A percentile compares a stretch with the other conserved stretches of the same genome.
These are phyloP conservation scores for Cerrena zonata DNA, from an alignment of 1,284 basidiomycete genomes.

Conservation along the genomic window DNA sequence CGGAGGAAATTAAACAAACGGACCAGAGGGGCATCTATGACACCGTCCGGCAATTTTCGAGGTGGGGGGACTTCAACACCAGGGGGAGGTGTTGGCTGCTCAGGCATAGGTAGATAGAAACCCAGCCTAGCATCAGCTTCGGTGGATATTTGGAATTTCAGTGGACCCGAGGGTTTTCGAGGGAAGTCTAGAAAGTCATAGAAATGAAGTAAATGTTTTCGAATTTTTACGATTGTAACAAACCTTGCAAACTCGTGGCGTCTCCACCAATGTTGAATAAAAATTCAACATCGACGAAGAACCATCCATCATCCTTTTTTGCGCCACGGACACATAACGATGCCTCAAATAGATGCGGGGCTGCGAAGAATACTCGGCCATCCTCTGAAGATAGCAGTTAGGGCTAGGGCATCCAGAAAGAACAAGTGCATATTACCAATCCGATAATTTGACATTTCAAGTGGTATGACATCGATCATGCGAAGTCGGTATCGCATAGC, in stretches of 20 bases:
- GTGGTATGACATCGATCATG: conserved; percentile 66
- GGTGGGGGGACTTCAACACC: conserved; percentile 39
- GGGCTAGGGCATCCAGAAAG: neutral
- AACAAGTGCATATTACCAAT: conserved; percentile 47
- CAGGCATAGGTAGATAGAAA: conserved; percentile 50
- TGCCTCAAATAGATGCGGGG: conserved; percentile 69
- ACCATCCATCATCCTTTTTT: conserved; percentile 69
- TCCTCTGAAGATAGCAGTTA: conserved; percentile 40
- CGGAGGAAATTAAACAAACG: conserved; percentile 77
- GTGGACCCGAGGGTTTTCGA: conserved; percentile 51
- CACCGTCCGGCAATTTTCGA: conserved; percentile 49
- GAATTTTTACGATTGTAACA: neutral
- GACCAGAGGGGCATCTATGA: conserved; percentile 71
- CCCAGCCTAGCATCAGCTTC: conserved; percentile 65
- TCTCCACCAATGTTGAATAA: conserved; percentile 71
- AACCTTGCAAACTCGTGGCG: conserved; percentile 64
- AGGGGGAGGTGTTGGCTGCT: conserved; percentile 35
- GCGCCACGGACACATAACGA: conserved; percentile 70
- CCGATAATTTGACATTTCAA: conserved; percentile 67
- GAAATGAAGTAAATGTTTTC: conserved; percentile 1
- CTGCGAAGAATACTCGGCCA: conserved; percentile 74
- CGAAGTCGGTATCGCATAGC: conserved; percentile 72
- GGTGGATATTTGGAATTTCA: conserved; percentile 64
- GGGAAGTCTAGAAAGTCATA: conserved; percentile 55
- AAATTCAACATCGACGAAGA: conserved; percentile 74